phyloP scores from a whole-genome alignment of 768 basidiomycete species.

The Rhodocollybia butyracea region DNA sequence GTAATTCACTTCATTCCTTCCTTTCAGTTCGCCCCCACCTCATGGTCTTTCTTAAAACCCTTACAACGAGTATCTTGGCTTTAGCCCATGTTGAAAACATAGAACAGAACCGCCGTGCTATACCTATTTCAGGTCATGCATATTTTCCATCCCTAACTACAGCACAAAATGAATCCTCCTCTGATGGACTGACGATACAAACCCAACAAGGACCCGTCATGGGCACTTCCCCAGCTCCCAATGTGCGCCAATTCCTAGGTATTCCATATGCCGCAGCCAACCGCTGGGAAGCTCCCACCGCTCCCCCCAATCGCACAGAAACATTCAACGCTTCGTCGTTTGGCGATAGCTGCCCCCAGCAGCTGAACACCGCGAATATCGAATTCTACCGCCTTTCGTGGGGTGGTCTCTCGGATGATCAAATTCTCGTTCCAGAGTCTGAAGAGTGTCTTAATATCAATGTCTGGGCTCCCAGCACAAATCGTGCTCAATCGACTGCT shows the following conservation, averaged over 20 bases:
- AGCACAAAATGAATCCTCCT: no score
- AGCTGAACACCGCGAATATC: neutral
- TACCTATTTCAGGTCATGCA: no score
- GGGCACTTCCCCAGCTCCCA: neutral
- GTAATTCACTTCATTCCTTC: no score
- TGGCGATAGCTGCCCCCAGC: neutral
- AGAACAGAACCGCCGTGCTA: no score
- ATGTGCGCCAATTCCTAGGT: neutral
- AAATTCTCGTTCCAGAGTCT: conserved; percentile 26
- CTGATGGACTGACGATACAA: conserved; percentile 7
- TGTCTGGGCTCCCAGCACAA: conserved; percentile 32
- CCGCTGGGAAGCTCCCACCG: neutral
- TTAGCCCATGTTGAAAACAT: no score
- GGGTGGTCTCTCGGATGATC: conserved; percentile 8
- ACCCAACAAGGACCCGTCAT: neutral
- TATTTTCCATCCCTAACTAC: no score
- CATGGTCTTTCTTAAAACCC: no score
- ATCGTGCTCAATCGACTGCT: conserved; percentile 30
- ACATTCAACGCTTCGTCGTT: neutral
- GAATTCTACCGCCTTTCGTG: neutral
- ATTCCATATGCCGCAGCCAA: neutral
- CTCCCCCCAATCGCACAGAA: neutral
- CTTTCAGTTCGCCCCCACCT: no score
- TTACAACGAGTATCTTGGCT: no score
- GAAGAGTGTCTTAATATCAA: conserved; percentile 37